A percentile compares a stretch with the other conserved stretches of the same genome.
These are phyloP conservation scores for Monilinia fructigena DNA, from an alignment of 2,329 filamentous ascomycete species.

Conservation along the genomic window DNA sequence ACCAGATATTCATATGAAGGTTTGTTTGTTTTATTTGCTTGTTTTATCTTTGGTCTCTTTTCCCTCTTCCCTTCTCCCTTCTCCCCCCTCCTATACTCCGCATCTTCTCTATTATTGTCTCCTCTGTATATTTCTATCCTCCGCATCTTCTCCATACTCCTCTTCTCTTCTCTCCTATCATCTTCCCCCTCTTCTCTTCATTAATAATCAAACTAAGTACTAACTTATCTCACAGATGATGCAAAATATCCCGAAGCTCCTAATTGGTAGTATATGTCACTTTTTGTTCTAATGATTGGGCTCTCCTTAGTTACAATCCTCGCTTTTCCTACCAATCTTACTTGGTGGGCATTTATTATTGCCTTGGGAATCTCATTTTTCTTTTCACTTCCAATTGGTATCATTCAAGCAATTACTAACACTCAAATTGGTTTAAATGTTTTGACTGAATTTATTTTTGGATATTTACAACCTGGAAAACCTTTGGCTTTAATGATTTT, in stretches of 20 bases:
- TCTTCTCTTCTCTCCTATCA: background rate
- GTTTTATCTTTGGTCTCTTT: too few species aligned
- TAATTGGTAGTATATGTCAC: conserved; percentile 11
- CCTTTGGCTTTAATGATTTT: conserved; percentile 76
- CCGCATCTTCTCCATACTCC: background rate
- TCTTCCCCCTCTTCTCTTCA: too few species aligned
- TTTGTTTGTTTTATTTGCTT: background rate
- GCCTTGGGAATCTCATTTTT: conserved; percentile 61
- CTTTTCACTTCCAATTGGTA: conserved; percentile 65
- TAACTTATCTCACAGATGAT: background rate
- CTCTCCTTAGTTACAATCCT: conserved; percentile 44
- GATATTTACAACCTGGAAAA: conserved; percentile 69
- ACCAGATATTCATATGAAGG: conserved; percentile 15
- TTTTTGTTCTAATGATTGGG: conserved; percentile 23
- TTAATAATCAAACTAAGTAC: background rate
- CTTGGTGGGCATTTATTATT: conserved; percentile 64
- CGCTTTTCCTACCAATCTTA: conserved; percentile 59
- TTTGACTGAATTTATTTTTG: conserved; percentile 68
- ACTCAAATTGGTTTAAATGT: conserved; percentile 71
- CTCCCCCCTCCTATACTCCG: too few species aligned
- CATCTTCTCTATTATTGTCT: too few species aligned
- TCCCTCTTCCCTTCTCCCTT: too few species aligned
- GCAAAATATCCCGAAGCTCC: conserved; percentile 12
- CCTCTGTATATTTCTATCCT: too few species aligned
- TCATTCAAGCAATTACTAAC: conserved; percentile 68